A percentile compares a stretch with the other conserved stretches of the same genome.
These are phyloP conservation scores for Suhomyces anneliseae DNA, from an alignment of 1,139 yeast species.

Conservation along the genomic window DNA sequence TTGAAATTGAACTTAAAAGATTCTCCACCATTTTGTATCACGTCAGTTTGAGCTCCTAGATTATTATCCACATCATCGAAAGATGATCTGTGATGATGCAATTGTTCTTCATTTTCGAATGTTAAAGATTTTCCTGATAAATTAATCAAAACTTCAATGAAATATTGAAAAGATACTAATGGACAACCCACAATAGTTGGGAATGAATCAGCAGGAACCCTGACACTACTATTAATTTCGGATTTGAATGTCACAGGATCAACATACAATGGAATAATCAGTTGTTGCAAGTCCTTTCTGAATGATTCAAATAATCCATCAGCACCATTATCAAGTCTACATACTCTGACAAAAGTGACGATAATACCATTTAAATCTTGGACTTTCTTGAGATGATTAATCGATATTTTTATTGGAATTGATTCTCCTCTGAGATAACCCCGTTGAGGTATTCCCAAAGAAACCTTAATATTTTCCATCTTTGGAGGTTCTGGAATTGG, in stretches of 20 bases:
- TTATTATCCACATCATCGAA: constrained; percentile 12
- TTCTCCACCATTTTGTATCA: constrained; percentile 18
- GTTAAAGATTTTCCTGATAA: constrained; percentile 47
- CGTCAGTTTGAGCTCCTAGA: constrained; percentile 17
- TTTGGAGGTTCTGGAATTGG: constrained; percentile 5
- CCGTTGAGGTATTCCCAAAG: constrained; percentile 59
- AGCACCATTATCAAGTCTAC: constrained; percentile 70
- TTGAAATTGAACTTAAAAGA: constrained; percentile 36
- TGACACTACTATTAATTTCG: constrained; percentile 60
- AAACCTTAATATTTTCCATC: constrained; percentile 47
- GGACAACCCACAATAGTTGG: constrained; percentile 79
- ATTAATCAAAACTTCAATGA: constrained; percentile 77
- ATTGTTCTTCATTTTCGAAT: constrained; percentile 33
- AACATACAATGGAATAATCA: constrained; percentile 73
- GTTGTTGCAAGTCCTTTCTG: constrained; percentile 81
- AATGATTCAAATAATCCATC: constrained; percentile 70
- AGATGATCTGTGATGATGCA: constrained; percentile 5
- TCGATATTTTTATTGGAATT: constrained; percentile 65
- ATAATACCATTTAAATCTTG: constrained; percentile 77
- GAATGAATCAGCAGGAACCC: constrained; percentile 82
- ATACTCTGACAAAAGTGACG: constrained; percentile 76
- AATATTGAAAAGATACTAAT: constrained; percentile 78
- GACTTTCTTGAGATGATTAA: constrained; percentile 69
- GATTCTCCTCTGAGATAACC: constrained; percentile 81
- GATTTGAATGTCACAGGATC: constrained; percentile 64